Evolutionary conservation across 2,329 filamentous ascomycete genomes (phyloP), one percentile per base, ranked within the genome.

Genomic region (Aspergillus piperis): DNA sequence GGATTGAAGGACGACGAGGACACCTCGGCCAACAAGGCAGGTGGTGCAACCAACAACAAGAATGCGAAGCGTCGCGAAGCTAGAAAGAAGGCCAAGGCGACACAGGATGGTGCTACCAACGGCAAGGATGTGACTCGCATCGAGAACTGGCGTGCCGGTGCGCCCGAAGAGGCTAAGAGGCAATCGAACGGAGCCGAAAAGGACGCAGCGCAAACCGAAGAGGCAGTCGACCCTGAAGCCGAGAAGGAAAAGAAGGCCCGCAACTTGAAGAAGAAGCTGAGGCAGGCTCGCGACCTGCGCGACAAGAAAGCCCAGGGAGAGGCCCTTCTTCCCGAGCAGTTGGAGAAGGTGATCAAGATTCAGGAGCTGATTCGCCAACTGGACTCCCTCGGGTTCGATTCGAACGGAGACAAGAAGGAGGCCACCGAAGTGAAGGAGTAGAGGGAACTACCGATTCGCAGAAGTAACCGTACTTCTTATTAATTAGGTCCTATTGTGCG

Each of bases 341-440:
- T 98, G 65, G 92, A 94, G 68, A 99, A 99, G 80, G 91, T 99
- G 58, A 96, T 96, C 75, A 96, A 95, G 78, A 96, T 99, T 74
- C 92, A 91, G 64, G 95, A 99, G 80, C 84, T 99, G 54, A 88
- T 97, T 60, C 86, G 92, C 11, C 93, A 98, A 74, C 80, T 99
- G 58, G 91, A 96, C 69, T 84, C 86, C 2, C 82, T 99, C 27
- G 94, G 94, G 0, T 92, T 98, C 64, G 90, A 96, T 74, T 78
- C 85, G 1, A 90, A 96, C 8, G 91, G 89, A 2, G 90, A 93
- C 62, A 84, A 82, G 68, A 83, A 84, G 68, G 71, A 69, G 4
- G 65, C 41, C 4, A 15, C 61, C 10, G 54, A 56, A 13, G 60
- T 53, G 10, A 64, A 66, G 48, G 66, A 68, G 23, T 44, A 55